Conservation (phyloP, 805 yeast species). For the Candida maltosa region DNA sequence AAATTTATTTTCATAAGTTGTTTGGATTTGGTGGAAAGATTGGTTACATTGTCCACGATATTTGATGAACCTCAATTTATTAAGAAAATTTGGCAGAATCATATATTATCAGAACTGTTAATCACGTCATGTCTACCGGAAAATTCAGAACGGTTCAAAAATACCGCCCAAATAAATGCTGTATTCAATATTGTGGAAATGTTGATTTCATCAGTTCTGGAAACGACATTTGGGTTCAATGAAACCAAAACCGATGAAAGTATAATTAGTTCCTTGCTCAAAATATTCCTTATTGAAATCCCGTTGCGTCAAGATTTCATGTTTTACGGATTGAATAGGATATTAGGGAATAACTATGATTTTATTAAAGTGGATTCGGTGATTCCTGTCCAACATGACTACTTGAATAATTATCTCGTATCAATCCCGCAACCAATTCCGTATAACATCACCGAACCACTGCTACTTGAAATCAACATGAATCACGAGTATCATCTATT, state of each 20-base stretch:
- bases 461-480: constrained; percentile 4
- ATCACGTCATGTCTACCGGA: constrained; percentile 44
- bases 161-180: constrained; percentile 43
- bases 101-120: constrained; percentile 25
- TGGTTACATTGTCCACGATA: constrained; percentile 26
- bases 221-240: constrained; percentile 23
- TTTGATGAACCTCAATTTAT: constrained; percentile 17
- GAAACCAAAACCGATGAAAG: constrained; percentile 11
- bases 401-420: constrained; percentile 18
- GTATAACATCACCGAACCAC: constrained; percentile 10
- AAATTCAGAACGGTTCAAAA: constrained; percentile 41
- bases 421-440: constrained; percentile 28
- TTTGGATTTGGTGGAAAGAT: constrained; percentile 54
- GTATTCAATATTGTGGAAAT: constrained; percentile 54
- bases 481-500: constrained; percentile 45
- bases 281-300: constrained; percentile 39
- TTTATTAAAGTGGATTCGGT: constrained; percentile 39
- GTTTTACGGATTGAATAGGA: constrained; percentile 52
- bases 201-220: constrained; percentile 40
- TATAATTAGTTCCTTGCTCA: constrained; percentile 28
- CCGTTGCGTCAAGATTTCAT: constrained; percentile 38
- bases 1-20: constrained; percentile 48
- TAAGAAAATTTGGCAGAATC: constrained; percentile 22
- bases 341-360: constrained; percentile 50
- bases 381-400: constrained; percentile 29